Percentiles rank a stretch among this genome's conserved stretches.
These are phyloP conservation scores for Penicillium verhagenii DNA, from an alignment of 495 filamentous ascomycete genomes.

Conservation along the genomic window DNA sequence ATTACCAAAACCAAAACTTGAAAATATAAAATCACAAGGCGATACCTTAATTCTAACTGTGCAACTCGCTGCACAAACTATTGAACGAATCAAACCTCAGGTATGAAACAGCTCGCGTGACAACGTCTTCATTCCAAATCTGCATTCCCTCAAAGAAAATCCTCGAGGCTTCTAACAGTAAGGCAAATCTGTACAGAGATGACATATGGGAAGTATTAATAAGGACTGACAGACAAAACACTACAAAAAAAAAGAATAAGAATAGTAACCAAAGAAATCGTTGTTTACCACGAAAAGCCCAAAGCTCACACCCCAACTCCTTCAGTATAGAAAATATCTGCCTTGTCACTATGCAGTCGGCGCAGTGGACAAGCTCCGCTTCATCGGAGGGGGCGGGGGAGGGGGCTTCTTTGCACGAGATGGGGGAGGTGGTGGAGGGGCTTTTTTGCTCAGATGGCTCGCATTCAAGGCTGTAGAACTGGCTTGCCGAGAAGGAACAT, in stretches of 20 bases:
- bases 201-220: background rate
- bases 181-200: background rate
- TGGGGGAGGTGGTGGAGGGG: constrained; percentile 80
- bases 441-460: constrained; percentile 56
- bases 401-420: constrained; percentile 73
- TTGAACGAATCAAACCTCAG: background rate
- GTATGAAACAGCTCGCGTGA: background rate
- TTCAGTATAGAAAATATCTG: constrained; percentile 1
- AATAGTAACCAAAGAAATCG: background rate
- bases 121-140: background rate
- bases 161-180: background rate
- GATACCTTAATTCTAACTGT: background rate
- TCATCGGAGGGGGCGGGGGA: constrained; percentile 56
- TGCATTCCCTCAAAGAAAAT: background rate
- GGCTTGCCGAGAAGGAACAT: constrained; percentile 56
- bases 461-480: constrained; percentile 47
- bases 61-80: background rate
- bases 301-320: constrained; percentile 17
- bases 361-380: constrained; percentile 40
- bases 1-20: background rate
- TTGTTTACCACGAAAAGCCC: background rate
- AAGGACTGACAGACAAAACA: background rate
- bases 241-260: constrained; percentile 1
- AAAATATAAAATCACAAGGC: background rate
- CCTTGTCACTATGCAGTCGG: constrained; percentile 20